Conservation (phyloP, 495 filamentous ascomycete species). For the Aspergillus heteromorphus region DNA sequence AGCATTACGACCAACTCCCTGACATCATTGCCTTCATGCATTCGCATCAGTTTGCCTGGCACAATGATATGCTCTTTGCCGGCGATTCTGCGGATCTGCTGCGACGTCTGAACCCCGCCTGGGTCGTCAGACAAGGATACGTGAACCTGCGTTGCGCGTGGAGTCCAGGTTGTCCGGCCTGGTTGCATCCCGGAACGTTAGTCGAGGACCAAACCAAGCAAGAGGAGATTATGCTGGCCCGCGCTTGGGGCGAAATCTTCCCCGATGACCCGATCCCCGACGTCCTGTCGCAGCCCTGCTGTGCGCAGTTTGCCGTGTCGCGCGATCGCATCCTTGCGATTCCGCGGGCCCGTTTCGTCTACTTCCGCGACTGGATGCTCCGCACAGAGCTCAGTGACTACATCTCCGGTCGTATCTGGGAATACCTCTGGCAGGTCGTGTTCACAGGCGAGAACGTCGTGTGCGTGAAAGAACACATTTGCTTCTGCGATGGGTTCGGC, state of each 20-base stretch:
- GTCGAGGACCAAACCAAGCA: constrained; percentile 48
- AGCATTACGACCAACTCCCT: constrained; percentile 63
- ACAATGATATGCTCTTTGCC: constrained; percentile 52
- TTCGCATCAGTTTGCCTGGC: constrained; percentile 60
- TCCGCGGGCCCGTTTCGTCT: constrained; percentile 55
- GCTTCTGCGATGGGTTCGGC: constrained; percentile 74
- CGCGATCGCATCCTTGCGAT: constrained; percentile 51
- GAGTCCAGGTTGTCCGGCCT: constrained; percentile 58
- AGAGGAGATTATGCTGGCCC: constrained; percentile 56
- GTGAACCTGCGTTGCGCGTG: constrained; percentile 61
- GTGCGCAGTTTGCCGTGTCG: constrained; percentile 64
- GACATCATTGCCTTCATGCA: constrained; percentile 70
- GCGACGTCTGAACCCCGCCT: constrained; percentile 45
- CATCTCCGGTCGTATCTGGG: constrained; percentile 66
- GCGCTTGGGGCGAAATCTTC: constrained; percentile 52
- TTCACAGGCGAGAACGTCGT: constrained; percentile 53
- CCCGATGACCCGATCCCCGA: constrained; percentile 48
- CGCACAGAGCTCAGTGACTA: constrained; percentile 57
- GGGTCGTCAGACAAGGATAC: constrained; percentile 54
- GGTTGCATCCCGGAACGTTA: constrained; percentile 56
- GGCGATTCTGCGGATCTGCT: constrained; percentile 50
- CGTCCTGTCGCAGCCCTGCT: constrained; percentile 54
- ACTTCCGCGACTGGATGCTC: constrained; percentile 65
- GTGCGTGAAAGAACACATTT: constrained; percentile 62
- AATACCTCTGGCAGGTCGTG: constrained; percentile 72